Evolutionary conservation across 2,329 filamentous ascomycete genomes (phyloP).

Genomic region (Talaromyces sp.): DNA sequence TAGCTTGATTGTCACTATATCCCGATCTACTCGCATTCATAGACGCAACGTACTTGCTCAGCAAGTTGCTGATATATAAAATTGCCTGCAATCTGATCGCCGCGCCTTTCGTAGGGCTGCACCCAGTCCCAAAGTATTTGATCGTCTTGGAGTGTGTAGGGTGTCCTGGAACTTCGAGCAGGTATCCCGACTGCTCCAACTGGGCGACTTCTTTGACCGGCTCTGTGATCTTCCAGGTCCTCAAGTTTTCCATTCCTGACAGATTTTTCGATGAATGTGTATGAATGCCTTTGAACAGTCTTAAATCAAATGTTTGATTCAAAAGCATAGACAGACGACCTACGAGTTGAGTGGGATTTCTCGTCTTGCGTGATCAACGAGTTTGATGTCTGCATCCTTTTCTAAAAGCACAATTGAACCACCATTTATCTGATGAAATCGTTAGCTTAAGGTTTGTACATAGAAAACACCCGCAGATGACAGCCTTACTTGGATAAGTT

Average conservation of each 20-base stretch:
- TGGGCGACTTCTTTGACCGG: slow-evolving; percentile 47
- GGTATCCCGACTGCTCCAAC: slow-evolving; percentile 41
- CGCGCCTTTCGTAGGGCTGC: slow-evolving; percentile 31
- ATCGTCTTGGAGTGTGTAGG: slow-evolving; percentile 45
- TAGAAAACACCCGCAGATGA: background rate
- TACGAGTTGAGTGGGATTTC: slow-evolving; percentile 50
- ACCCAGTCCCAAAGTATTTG: slow-evolving; percentile 45
- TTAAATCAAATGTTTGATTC: background rate
- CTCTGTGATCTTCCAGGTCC: slow-evolving; percentile 46
- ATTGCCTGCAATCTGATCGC: slow-evolving; percentile 37
- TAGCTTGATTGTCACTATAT: background rate
- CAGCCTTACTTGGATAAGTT: slow-evolving; percentile 44
- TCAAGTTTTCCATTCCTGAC: slow-evolving; percentile 48
- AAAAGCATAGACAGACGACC: slow-evolving; percentile 18
- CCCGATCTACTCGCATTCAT: background rate
- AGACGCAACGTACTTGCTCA: slow-evolving; percentile 29
- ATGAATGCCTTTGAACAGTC: slow-evolving; percentile 47
- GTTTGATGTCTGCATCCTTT: slow-evolving; percentile 54
- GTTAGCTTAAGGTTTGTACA: background rate
- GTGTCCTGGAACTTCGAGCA: slow-evolving; percentile 29
- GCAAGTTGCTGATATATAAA: slow-evolving; percentile 46
- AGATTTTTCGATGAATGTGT: slow-evolving; percentile 56
- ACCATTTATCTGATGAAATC: slow-evolving; percentile 47
- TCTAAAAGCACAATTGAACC: slow-evolving; percentile 53
- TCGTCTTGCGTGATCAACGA: slow-evolving; percentile 56